Base-by-base conservation (phyloP, 2,329 filamentous ascomycete genomes). In the Fusarium sp. region DNA sequence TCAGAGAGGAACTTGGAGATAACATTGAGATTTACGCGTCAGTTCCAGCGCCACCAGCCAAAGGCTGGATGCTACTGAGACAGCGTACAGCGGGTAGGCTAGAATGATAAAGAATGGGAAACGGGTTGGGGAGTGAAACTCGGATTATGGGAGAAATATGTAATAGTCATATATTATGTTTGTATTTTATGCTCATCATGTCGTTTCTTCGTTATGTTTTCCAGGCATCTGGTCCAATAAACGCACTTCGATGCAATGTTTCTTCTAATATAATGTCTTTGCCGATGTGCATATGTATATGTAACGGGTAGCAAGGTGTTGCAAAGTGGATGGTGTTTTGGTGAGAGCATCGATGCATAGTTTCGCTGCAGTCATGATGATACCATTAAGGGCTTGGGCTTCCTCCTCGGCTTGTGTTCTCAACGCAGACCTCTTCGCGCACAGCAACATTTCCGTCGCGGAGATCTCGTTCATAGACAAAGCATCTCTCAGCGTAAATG, bases 401-500 rank as follows among this genome's bases (percentile, higher is more conserved):
- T 25, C 72, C 72, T 59, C 72, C 67, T 5, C 72, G 77, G n/a
- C 75, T 76, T n/a, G 69, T 69, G 11, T 69, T 75, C 49, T 80
- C 78, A 33, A 72, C 69, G 15, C 78, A 77, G 63, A 67, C 59
- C 55, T 80, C 78, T 66, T 81, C 80, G 8, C 69, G 71, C 5
- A 80, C 70, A 16, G 19, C 56, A 25, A 79, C 60, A 15, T 60
- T 64, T 5, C 76, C 78, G n/a, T 41, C 65, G 2, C 31, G 39
- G 21, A 44, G 38, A 49, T 76, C 72, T n/a, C 75, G 73, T 66
- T 84, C 80, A 31, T 85, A 68, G 14, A 85, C 79, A 57, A 87
- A 86, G 66, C 84, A 86, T 39, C 85, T 76, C 76, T 87, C 85
- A 0, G 85, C 85, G 68, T 80, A 86, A 3, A 86, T 75, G 4